These are phyloP conservation scores for Lodderomyces theae DNA, from an alignment of 1,139 yeast species.

Conservation along the genomic window DNA sequence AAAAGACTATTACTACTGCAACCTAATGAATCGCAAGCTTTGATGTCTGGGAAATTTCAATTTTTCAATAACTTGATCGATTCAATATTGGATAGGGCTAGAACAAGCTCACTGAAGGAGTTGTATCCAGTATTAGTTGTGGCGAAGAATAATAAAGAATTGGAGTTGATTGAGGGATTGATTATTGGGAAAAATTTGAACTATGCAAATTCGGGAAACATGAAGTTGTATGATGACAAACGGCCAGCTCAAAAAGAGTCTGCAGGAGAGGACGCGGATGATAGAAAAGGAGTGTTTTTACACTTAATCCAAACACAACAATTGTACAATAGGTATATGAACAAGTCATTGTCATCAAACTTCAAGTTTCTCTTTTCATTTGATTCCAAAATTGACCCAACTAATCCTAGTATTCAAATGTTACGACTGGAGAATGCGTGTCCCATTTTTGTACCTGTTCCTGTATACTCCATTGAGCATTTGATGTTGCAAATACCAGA, in stretches of 20 bases:
- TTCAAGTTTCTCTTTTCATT: constrained; percentile 57
- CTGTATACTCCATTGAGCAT: constrained; percentile 40
- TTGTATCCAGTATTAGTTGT: constrained; percentile 43
- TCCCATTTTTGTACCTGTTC: constrained; percentile 40
- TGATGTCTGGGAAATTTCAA: constrained; percentile 58
- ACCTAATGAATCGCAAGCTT: constrained; percentile 51
- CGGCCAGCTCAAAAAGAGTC: constrained; percentile 1
- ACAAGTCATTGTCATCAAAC: constrained; percentile 23
- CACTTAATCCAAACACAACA: constrained; percentile 39
- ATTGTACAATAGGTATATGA: constrained; percentile 37
- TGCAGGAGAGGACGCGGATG: constrained; percentile 4
- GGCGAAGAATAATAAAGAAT: constrained; percentile 61
- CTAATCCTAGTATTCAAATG: constrained; percentile 31
- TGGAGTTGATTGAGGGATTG: constrained; percentile 68
- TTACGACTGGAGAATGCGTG: constrained; percentile 24
- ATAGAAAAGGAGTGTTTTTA: constrained; percentile 5
- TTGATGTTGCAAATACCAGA: constrained; percentile 25
- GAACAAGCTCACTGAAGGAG: constrained; percentile 14
- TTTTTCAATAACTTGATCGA: constrained; percentile 52
- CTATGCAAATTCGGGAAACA: constrained; percentile 60
- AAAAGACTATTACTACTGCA: constrained; percentile 63
- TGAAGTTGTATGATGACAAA: constrained; percentile 51
- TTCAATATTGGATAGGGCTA: constrained; percentile 17
- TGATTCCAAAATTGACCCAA: constrained; percentile 48
- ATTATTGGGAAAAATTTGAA: constrained; percentile 58